Evolutionary conservation across 768 basidiomycete genomes (phyloP), one percentile per base, ranked within the genome.

Genomic region (Artomyces pyxidatus): DNA sequence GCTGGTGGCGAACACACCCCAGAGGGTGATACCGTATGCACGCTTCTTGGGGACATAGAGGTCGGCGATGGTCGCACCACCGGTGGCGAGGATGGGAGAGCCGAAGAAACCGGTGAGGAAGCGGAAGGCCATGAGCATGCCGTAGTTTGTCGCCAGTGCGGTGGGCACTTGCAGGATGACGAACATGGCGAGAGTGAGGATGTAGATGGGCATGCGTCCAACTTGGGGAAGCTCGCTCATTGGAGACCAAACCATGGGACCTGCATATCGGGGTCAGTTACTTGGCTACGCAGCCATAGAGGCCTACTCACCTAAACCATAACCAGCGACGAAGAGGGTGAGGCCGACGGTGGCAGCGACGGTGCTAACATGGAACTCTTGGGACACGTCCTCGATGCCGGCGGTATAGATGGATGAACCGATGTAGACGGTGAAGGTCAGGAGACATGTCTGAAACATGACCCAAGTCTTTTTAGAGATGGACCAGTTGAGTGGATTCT

Each of bases 91-190:
- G 12, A 64, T 59, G 14, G 67, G 66, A 6, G 59, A 63, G 2
- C 65, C 65, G 19, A 64, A 53, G 49, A 66, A 65, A 4, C 66
- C 66, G 1, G 66, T 62, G 22, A 67, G 49, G 56, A 68, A 67
- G 12, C 67, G 61, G 51, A 67, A 60, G 10, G 61, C 63, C 38
- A 68, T 61, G 28, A 67, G 50, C 44, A 62, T 63, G 30, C 49
- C 58, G 28, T 66, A 58, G 47, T 65, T 67, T 23, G 50, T 59
- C 6, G 65, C 60, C 3, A 64, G 59, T 21, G 64, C 61, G 2
- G 63, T 66, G 0, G 67, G 67, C 3, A 68, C 59, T 52, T 68
- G 66, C 41, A 66, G 57, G 2, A 63, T 43, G 44, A 66, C 61
- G 53, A 66, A 67, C 39, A 65, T 25, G 49, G 55, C 44, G 14